phyloP scores from a whole-genome alignment of 352 stramenopile species.

The Phytophthora crassamura region DNA sequence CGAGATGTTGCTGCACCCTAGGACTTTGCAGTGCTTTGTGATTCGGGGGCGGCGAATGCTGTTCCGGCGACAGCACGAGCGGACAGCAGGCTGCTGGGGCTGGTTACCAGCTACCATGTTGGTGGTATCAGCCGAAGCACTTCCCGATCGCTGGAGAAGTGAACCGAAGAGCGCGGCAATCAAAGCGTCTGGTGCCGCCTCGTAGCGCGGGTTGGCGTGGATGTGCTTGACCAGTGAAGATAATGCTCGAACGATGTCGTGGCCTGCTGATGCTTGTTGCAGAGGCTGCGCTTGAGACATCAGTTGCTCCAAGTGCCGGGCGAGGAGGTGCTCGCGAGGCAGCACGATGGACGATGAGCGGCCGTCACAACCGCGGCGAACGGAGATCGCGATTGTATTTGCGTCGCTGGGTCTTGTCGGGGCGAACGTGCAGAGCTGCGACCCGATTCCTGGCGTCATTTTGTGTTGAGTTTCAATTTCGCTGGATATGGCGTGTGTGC shows the following conservation, averaged over 20 bases:
- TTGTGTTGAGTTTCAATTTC: background rate
- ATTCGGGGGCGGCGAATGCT: constrained; percentile 20
- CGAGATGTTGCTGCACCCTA: constrained; percentile 50
- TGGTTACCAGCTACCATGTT: background rate
- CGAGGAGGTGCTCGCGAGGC: background rate
- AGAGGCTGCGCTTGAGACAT: constrained; percentile 9
- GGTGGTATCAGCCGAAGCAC: constrained; percentile 7
- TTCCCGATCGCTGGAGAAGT: background rate
- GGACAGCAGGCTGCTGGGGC: background rate
- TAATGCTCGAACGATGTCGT: constrained; percentile 1
- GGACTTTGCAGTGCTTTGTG: constrained; percentile 57
- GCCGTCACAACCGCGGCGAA: background rate
- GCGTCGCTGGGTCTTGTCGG: background rate
- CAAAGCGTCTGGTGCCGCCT: constrained; percentile 1
- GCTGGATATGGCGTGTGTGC: background rate
- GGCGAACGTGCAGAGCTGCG: background rate
- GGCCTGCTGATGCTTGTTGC: background rate
- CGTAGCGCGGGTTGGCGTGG: constrained; percentile 10
- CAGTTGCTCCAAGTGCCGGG: constrained; percentile 1
- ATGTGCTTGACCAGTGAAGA: constrained; percentile 8
- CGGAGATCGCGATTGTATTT: background rate
- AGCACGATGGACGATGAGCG: background rate
- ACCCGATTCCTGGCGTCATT: background rate
- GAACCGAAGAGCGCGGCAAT: constrained; percentile 7
- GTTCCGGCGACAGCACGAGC: constrained; percentile 31